Conservation (phyloP, 1,284 basidiomycete species). For the Cutaneotrichosporon cutaneum region DNA sequence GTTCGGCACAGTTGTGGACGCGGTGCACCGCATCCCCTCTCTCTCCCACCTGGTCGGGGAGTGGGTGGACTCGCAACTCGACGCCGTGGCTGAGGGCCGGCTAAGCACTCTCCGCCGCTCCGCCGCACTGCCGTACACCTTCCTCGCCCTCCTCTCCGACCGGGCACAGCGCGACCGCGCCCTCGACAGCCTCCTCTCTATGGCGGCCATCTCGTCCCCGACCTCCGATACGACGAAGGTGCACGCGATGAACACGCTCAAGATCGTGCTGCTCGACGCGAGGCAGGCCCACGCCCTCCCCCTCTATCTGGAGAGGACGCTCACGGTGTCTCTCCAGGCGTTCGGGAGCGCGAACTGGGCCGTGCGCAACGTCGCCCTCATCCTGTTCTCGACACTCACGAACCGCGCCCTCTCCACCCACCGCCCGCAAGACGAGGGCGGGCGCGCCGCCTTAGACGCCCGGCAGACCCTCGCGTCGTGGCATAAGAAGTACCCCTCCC, state of each 20-base stretch:
- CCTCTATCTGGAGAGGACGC: constrained; percentile 43
- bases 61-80: constrained; percentile 49
- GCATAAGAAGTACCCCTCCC: constrained; percentile 38
- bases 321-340: constrained; percentile 44
- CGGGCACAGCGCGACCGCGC: constrained; percentile 36
- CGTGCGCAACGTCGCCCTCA: constrained; percentile 50
- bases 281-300: constrained; percentile 41
- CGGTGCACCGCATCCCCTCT: constrained; percentile 23
- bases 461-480: constrained; percentile 41
- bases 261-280: constrained; percentile 50
- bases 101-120: constrained; percentile 50
- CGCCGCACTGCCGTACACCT: constrained; percentile 47
- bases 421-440: constrained; percentile 35
- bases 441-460: constrained; percentile 32
- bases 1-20: constrained; percentile 41
- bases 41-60: constrained; percentile 28
- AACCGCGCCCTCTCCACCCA: constrained; percentile 40
- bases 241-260: constrained; percentile 51
- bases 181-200: constrained; percentile 30
- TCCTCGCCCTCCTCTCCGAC: constrained; percentile 47
- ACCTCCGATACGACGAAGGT: constrained; percentile 47
- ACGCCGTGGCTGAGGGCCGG: constrained; percentile 39
- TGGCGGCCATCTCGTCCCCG: constrained; percentile 35
- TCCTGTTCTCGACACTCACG: constrained; percentile 49
- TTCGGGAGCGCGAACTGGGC: constrained; percentile 50